Evolutionary conservation across 345 rosid genomes (phyloP).

Genomic region (Eucalyptus paniculata): DNA sequence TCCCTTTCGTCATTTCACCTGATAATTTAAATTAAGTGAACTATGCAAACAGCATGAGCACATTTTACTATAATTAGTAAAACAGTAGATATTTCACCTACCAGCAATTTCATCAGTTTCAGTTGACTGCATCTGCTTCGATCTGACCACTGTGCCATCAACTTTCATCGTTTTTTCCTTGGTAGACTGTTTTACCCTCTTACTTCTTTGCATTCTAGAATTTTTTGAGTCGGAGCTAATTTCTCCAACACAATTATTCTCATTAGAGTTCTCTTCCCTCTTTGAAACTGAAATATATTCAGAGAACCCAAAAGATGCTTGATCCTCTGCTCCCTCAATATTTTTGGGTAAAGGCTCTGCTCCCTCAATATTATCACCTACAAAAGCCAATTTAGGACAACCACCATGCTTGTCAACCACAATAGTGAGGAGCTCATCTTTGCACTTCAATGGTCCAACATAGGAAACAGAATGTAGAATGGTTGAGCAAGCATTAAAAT

Average conservation of each 20-base stretch:
- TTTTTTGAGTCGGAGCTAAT: conserved; percentile 15
- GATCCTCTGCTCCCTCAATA: conserved; percentile 1
- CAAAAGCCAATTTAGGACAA: background rate
- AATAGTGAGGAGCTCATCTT: background rate
- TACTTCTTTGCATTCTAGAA: conserved; percentile 16
- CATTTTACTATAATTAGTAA: background rate
- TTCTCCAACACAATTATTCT: conserved; percentile 8
- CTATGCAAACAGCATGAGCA: background rate
- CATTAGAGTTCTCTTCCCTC: background rate
- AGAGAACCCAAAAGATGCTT: conserved; percentile 1
- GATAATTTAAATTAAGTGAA: background rate
- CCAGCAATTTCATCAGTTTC: conserved; percentile 20
- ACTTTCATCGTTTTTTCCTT: conserved; percentile 2
- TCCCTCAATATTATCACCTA: background rate
- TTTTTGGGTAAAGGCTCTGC: background rate
- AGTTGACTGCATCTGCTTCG: conserved; percentile 14
- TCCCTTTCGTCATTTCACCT: conserved; percentile 12
- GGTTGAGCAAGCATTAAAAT: background rate
- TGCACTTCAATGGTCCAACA: background rate
- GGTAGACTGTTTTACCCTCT: conserved; percentile 19
- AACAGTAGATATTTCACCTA: background rate
- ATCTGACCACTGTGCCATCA: conserved; percentile 4
- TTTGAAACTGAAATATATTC: conserved; percentile 13
- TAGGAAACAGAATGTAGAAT: background rate
- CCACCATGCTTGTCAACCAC: conserved; percentile 26